Evolutionary conservation across 768 basidiomycete species (phyloP).

Genomic region (Russula earlei): DNA sequence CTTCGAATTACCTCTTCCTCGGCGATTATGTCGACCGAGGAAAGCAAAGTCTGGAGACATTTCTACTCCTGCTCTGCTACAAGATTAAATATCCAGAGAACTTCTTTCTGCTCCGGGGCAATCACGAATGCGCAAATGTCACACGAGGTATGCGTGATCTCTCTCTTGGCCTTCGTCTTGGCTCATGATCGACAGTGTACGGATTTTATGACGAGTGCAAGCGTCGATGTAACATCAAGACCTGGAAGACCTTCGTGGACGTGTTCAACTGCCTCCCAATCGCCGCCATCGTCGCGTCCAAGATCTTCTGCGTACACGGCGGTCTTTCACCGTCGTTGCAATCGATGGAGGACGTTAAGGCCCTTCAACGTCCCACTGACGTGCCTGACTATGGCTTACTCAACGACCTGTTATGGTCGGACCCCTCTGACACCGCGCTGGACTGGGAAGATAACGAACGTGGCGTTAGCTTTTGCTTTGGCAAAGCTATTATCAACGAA

Average conservation of each 20-base stretch:
- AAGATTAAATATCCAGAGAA: constrained; percentile 99
- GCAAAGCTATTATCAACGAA: constrained; percentile 93
- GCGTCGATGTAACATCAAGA: constrained; percentile 97
- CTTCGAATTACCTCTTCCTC: constrained; percentile 95
- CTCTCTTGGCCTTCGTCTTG: constrained; percentile 4
- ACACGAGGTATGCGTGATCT: constrained; percentile 68
- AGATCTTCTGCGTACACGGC: constrained; percentile 99
- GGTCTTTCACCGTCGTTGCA: constrained; percentile 88
- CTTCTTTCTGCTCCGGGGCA: constrained; percentile 95
- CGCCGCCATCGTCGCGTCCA: constrained; percentile 95
- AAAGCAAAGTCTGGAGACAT: constrained; percentile 97
- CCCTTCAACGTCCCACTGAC: constrained; percentile 95
- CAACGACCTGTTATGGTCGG: constrained; percentile 96
- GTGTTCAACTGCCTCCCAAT: constrained; percentile 99
- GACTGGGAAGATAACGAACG: constrained; percentile 99
- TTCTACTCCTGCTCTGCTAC: constrained; percentile 92
- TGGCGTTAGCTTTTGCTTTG: constrained; percentile 98
- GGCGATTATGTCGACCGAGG: constrained; percentile 99
- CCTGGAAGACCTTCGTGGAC: constrained; percentile 99
- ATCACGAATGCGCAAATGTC: constrained; percentile 99
- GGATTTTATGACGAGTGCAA: constrained; percentile 99
- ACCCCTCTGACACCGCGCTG: constrained; percentile 92
- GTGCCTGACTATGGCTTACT: constrained; percentile 97
- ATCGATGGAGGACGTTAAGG: constrained; percentile 97
- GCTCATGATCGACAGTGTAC: constrained; percentile 54